A percentile compares a stretch with the other conserved stretches of the same genome.
These are phyloP conservation scores for Themeda triandra DNA, from an alignment of 176 grass and related monocot species.

Conservation along the genomic window DNA sequence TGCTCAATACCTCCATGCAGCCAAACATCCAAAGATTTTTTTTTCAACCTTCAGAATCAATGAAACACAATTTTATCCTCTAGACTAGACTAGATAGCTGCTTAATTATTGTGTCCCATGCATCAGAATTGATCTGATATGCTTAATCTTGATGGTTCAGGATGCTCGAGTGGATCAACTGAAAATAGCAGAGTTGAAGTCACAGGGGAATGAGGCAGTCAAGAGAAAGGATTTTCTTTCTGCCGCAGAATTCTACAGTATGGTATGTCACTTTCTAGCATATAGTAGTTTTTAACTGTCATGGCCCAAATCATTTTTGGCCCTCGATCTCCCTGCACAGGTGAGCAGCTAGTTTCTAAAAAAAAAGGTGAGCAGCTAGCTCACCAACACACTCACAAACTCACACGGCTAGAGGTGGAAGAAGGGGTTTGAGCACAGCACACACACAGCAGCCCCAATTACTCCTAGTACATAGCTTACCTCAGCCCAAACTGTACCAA, in stretches of 20 bases:
- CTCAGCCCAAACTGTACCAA: no score
- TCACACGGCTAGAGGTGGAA: no score
- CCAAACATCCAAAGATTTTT: not conserved
- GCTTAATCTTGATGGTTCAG: constrained; percentile 9
- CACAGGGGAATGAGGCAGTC: constrained; percentile 21
- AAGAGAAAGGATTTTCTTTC: constrained; percentile 28
- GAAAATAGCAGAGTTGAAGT: constrained; percentile 26
- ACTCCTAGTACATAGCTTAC: no score
- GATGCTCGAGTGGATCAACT: constrained; percentile 17
- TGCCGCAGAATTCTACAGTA: constrained; percentile 32
- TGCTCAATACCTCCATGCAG: not conserved
- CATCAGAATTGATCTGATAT: not conserved
- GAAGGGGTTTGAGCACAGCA: no score
- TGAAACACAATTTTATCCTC: not conserved
- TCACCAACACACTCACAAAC: no score
- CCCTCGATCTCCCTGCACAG: no score
- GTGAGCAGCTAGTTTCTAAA: no score
- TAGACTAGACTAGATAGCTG: not conserved
- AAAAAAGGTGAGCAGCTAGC: no score
- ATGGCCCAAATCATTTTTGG: no score
- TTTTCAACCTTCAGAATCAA: not conserved
- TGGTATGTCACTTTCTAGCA: constrained; percentile 8
- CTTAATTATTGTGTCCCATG: not conserved
- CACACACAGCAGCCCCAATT: no score
- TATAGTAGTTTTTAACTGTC: not conserved